Percentiles rank a stretch among this genome's conserved stretches.
These are phyloP conservation scores for Zea luxurians DNA, from an alignment of 176 grass and related monocot species.

Conservation along the genomic window DNA sequence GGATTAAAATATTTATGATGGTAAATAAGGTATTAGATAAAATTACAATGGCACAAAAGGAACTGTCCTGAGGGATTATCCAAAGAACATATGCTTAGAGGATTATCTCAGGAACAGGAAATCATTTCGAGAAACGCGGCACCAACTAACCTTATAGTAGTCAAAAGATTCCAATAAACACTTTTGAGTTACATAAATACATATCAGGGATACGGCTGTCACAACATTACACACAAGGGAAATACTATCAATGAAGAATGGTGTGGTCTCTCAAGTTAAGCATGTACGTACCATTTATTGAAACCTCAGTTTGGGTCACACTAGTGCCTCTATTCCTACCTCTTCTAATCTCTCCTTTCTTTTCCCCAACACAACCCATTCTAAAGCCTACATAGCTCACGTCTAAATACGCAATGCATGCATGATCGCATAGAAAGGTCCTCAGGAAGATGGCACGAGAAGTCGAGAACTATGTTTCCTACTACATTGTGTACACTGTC, in stretches of 20 bases:
- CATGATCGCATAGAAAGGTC: conserved; percentile 26
- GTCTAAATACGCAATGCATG: background rate
- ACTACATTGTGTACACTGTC: conserved; percentile 28
- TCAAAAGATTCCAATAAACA: background rate
- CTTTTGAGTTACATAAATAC: background rate
- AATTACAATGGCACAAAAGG: no score
- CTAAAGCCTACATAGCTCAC: conserved; percentile 17
- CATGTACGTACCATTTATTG: conserved; percentile 23
- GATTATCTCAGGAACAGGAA: background rate
- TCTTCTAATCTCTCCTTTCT: conserved; percentile 25
- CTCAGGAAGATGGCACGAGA: conserved; percentile 10
- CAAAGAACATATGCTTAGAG: background rate
- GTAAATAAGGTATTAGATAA: no score
- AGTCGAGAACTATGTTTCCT: conserved; percentile 5
- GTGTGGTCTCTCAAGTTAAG: conserved; percentile 8
- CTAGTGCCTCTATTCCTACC: conserved; percentile 29
- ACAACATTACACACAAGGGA: background rate
- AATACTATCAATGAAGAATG: conserved; percentile 18
- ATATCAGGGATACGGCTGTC: background rate
- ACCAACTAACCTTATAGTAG: background rate
- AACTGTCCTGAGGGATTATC: background rate
- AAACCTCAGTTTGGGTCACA: conserved; percentile 3
- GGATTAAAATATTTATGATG: no score
- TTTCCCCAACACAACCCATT: conserved; percentile 17
- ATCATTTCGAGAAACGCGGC: background rate